Percentiles rank a stretch among this genome's conserved stretches.
phyloP scores from a whole-genome alignment of 1,284 basidiomycete genomes.

The Ceratobasidium papillatum region DNA sequence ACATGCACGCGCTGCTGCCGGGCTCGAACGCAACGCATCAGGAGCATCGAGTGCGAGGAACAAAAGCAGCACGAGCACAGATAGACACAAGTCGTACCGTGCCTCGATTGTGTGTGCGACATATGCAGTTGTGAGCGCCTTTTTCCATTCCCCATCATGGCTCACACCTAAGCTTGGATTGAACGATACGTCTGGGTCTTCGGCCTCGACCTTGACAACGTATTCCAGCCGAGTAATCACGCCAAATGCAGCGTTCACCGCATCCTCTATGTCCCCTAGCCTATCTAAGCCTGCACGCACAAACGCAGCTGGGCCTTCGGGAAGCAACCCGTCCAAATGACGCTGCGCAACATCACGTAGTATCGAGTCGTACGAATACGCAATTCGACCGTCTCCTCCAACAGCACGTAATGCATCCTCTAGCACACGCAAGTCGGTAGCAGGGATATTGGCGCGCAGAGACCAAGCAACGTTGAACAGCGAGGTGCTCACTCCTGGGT shows the following conservation, averaged over 20 bases:
- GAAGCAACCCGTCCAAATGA: slow-evolving; percentile 33
- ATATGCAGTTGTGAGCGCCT: slow-evolving; percentile 69
- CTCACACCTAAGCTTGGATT: slow-evolving; percentile 54
- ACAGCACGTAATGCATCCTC: slow-evolving; percentile 37
- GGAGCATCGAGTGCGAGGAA: slow-evolving; percentile 59
- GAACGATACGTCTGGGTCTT: slow-evolving; percentile 67
- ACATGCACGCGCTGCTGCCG: slow-evolving; percentile 52
- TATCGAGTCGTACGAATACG: slow-evolving; percentile 41
- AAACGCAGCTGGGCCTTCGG: slow-evolving; percentile 65
- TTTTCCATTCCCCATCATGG: slow-evolving; percentile 58
- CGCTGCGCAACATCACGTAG: slow-evolving; percentile 40
- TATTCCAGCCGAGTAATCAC: slow-evolving; percentile 73
- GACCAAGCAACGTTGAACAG: slow-evolving; percentile 42
- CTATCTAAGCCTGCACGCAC: slow-evolving; percentile 65
- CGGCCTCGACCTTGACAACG: slow-evolving; percentile 65
- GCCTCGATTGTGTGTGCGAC: slow-evolving; percentile 68
- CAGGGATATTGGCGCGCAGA: slow-evolving; percentile 37
- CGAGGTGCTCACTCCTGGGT: slow-evolving; percentile 8
- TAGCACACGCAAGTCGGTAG: slow-evolving; percentile 24
- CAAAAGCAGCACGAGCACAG: slow-evolving; percentile 72
- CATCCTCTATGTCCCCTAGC: slow-evolving; percentile 63
- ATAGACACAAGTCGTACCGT: slow-evolving; percentile 74
- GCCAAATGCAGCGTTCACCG: slow-evolving; percentile 66
- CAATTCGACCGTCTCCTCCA: slow-evolving; percentile 35
- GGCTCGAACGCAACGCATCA: slow-evolving; percentile 9